These are phyloP conservation scores for Penicillium coffeae DNA, from an alignment of 495 filamentous ascomycete genomes.

Conservation along the genomic window DNA sequence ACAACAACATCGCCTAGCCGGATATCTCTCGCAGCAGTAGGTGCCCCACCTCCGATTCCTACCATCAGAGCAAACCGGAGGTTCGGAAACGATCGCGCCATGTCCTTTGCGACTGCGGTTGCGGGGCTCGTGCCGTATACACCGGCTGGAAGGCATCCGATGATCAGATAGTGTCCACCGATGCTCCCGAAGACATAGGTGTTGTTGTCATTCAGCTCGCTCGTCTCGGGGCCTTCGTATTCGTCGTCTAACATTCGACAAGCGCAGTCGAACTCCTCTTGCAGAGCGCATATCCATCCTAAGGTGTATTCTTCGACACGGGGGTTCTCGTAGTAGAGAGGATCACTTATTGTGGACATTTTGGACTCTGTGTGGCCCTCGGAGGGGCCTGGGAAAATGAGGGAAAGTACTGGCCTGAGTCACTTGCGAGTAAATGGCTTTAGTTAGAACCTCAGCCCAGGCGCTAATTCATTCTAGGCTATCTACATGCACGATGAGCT, in stretches of 20 bases:
- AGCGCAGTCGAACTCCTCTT: not conserved
- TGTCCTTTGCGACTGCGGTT: not conserved
- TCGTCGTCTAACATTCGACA: not conserved
- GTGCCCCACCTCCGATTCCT: constrained; percentile 13
- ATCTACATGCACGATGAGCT: no score
- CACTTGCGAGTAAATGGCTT: no score
- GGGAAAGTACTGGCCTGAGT: no score
- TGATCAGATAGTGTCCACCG: constrained; percentile 31
- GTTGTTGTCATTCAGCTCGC: constrained; percentile 16
- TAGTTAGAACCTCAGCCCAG: no score
- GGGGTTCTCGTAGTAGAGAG: no score
- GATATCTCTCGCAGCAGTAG: not conserved
- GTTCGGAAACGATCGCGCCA: constrained; percentile 6
- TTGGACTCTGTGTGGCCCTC: no score
- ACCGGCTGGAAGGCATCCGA: constrained; percentile 34
- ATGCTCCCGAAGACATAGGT: constrained; percentile 20
- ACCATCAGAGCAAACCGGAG: constrained; percentile 22
- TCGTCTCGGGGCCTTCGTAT: not conserved
- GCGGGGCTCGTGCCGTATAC: not conserved
- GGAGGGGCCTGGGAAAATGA: no score
- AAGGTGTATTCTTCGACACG: not conserved
- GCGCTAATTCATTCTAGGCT: no score
- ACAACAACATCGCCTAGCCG: constrained; percentile 12
- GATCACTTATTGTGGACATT: no score
- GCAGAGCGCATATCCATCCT: not conserved